A percentile compares a stretch with the other conserved stretches of the same genome.
phyloP scores from a whole-genome alignment of 306 rosid species.

The Crotalaria pallida region DNA sequence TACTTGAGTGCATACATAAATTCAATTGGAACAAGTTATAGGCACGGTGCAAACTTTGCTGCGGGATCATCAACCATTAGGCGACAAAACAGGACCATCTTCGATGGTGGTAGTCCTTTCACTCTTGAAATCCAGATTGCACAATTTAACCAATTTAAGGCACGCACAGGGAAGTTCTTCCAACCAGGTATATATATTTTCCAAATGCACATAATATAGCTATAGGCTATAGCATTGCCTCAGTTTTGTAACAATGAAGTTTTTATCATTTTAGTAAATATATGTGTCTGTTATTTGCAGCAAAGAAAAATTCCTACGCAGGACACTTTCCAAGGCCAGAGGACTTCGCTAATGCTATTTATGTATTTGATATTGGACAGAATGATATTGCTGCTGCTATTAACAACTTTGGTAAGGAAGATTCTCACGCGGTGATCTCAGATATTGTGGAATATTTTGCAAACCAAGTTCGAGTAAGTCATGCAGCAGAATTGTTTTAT shows the following conservation, averaged over 20 bases:
- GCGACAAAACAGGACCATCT: slow-evolving; percentile 47
- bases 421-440: slow-evolving; percentile 32
- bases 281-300: slow-evolving; percentile 19
- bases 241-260: not conserved
- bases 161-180: slow-evolving; percentile 45
- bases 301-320: slow-evolving; percentile 8
- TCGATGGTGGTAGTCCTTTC: slow-evolving; percentile 60
- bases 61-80: slow-evolving; percentile 66
- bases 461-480: slow-evolving; percentile 44
- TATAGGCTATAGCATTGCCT: not conserved
- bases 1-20: slow-evolving; percentile 55
- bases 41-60: slow-evolving; percentile 86
- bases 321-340: slow-evolving; percentile 46
- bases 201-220: not conserved
- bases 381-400: slow-evolving; percentile 65
- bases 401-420: slow-evolving; percentile 26
- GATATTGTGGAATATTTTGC: slow-evolving; percentile 44
- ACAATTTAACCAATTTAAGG: slow-evolving; percentile 55
- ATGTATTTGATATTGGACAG: slow-evolving; percentile 75
- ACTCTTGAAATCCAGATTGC: slow-evolving; percentile 53
- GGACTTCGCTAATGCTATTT: slow-evolving; percentile 67
- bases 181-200: slow-evolving; percentile 37
- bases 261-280: not conserved
- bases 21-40: slow-evolving; percentile 64
- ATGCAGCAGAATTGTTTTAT: not conserved